These are phyloP conservation scores for Nemania bipapillata DNA, from an alignment of 2,329 filamentous ascomycete genomes.

Conservation along the genomic window DNA sequence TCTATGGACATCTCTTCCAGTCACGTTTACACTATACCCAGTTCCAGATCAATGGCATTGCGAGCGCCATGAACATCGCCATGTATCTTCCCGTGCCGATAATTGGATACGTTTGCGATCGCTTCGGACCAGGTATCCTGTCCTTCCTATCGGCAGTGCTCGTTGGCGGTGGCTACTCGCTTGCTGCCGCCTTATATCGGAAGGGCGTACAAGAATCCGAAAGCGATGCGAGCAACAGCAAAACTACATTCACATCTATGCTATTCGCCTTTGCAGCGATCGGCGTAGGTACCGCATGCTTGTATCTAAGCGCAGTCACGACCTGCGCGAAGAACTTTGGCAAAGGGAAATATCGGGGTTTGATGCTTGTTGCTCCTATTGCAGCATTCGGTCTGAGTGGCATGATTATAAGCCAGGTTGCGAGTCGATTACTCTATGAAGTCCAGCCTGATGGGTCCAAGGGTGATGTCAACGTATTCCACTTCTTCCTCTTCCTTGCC, in stretches of 20 bases:
- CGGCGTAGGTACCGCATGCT: conserved; percentile 83
- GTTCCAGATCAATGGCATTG: conserved; percentile 87
- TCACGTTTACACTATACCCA: conserved; percentile 87
- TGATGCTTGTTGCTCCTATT: conserved; percentile 90
- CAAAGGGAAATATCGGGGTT: conserved; percentile 82
- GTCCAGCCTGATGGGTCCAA: conserved; percentile 69
- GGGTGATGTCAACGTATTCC: conserved; percentile 77
- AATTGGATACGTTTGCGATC: conserved; percentile 91
- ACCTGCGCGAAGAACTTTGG: conserved; percentile 99
- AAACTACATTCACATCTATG: conserved; percentile 83
- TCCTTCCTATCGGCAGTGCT: conserved; percentile 76
- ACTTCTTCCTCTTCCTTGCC: conserved; percentile 87
- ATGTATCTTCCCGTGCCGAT: conserved; percentile 93
- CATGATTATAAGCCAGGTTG: conserved; percentile 94
- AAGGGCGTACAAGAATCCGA: conserved; percentile 54
- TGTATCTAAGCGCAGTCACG: conserved; percentile 92
- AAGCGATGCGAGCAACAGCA: conserved; percentile 56
- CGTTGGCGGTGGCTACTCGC: conserved; percentile 83
- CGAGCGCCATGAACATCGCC: conserved; percentile 85
- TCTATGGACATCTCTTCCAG: conserved; percentile 92
- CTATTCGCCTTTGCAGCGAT: conserved; percentile 83
- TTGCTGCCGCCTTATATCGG: conserved; percentile 81
- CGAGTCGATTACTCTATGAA: conserved; percentile 80
- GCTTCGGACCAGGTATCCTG: conserved; percentile 81
- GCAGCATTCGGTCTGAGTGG: conserved; percentile 92